Evolutionary conservation across 805 yeast genomes (phyloP).

Genomic region (Candida coleopterorum): DNA sequence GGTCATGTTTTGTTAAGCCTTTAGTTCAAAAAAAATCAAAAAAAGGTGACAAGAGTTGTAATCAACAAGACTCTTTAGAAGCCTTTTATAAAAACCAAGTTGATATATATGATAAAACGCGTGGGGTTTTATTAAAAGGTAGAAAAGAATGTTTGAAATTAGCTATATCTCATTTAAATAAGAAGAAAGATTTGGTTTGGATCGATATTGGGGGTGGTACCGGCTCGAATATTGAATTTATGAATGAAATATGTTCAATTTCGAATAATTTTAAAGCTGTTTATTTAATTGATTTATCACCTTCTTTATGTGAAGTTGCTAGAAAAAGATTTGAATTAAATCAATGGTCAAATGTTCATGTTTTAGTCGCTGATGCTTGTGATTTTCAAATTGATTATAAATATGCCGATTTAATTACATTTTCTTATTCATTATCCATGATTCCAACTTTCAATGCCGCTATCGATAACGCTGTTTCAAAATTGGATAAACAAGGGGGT

Average conservation of each 20-base stretch:
- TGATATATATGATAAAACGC: slow-evolving; percentile 67
- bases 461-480: slow-evolving; percentile 57
- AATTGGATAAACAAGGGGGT: slow-evolving; percentile 61
- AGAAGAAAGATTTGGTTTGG: slow-evolving; percentile 53
- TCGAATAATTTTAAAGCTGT: slow-evolving; percentile 53
- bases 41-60: slow-evolving; percentile 15
- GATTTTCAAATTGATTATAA: slow-evolving; percentile 48
- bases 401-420: slow-evolving; percentile 68
- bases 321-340: slow-evolving; percentile 44
- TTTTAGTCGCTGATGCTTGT: slow-evolving; percentile 71
- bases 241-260: slow-evolving; percentile 53
- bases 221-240: slow-evolving; percentile 74
- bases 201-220: slow-evolving; percentile 86
- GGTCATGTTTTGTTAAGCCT: slow-evolving; percentile 61
- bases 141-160: slow-evolving; percentile 58
- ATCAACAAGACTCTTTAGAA: slow-evolving; percentile 62
- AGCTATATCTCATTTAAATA: slow-evolving; percentile 52
- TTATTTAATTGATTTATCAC: slow-evolving; percentile 71
- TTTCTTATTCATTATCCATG: slow-evolving; percentile 80
- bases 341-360: slow-evolving; percentile 55
- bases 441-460: slow-evolving; percentile 80
- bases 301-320: slow-evolving; percentile 73
- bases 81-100: slow-evolving; percentile 75
- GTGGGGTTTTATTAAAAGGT: slow-evolving; percentile 64
- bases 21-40: slow-evolving; percentile 10